Evolutionary conservation across 2,329 filamentous ascomycete genomes (phyloP).

Genomic region (Ophiostoma pallidulum): DNA sequence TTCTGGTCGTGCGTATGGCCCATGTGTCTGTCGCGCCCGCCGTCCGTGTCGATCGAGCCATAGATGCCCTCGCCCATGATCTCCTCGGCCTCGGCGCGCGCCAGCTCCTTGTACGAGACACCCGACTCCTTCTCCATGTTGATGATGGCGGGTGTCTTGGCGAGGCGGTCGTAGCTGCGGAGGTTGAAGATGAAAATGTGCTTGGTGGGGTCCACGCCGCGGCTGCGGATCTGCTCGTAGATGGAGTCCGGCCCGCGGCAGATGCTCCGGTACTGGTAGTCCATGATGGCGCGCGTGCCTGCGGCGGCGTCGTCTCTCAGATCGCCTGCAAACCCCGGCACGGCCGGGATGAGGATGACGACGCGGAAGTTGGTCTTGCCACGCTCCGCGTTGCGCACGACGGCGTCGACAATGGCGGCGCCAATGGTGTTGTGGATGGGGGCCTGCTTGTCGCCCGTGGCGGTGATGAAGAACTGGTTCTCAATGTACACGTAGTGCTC

Average conservation of each 20-base stretch:
- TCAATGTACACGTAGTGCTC: constrained; percentile 96
- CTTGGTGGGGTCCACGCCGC: constrained; percentile 67
- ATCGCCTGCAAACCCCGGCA: constrained; percentile 91
- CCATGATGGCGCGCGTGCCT: constrained; percentile 91
- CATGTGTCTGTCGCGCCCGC: constrained; percentile 41
- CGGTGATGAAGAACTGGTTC: constrained; percentile 97
- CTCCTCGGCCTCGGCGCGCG: constrained; percentile 80
- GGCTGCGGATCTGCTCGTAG: constrained; percentile 60
- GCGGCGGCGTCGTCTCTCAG: constrained; percentile 71
- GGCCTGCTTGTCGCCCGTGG: constrained; percentile 77
- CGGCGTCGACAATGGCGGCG: constrained; percentile 80
- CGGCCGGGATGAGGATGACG: constrained; percentile 80
- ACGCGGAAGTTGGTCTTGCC: constrained; percentile 72
- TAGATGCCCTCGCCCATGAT: constrained; percentile 71
- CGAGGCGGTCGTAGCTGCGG: constrained; percentile 83
- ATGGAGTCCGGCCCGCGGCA: constrained; percentile 87
- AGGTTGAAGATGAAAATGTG: constrained; percentile 94
- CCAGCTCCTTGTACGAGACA: constrained; percentile 75
- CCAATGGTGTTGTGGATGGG: constrained; percentile 87
- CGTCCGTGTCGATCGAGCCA: constrained; percentile 38
- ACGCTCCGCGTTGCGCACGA: constrained; percentile 71
- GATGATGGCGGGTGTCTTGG: constrained; percentile 64
- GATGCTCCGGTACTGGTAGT: constrained; percentile 96
- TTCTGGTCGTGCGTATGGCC: constrained; percentile 28
- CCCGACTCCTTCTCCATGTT: constrained; percentile 69